A percentile compares a stretch with the other conserved stretches of the same genome.
phyloP scores from a whole-genome alignment of 2,329 filamentous ascomycete genomes.

The Sporothrix euskadiensis region DNA sequence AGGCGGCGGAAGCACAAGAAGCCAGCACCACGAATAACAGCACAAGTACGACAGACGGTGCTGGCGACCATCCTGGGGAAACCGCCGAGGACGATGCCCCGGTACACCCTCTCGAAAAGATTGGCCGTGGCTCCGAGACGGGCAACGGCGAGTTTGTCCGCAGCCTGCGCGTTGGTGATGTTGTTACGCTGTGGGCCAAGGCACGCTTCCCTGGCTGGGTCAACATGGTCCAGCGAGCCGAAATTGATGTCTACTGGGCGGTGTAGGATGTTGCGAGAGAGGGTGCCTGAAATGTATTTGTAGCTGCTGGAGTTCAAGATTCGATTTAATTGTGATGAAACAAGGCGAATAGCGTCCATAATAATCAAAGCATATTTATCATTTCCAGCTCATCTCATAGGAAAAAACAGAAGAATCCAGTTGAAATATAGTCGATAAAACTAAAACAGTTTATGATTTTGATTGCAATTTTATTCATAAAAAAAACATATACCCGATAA shows the following conservation, averaged over 20 bases:
- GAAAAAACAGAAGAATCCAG: too few species aligned
- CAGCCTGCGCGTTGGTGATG: slow-evolving; percentile 58
- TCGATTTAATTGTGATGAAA: too few species aligned
- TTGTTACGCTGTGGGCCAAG: slow-evolving; percentile 63
- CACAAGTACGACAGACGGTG: background rate
- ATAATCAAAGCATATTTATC: too few species aligned
- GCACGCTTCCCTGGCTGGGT: slow-evolving; percentile 57
- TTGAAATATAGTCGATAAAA: too few species aligned
- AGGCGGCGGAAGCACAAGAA: background rate
- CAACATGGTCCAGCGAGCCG: slow-evolving; percentile 52
- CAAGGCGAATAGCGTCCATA: too few species aligned
- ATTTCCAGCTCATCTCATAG: too few species aligned
- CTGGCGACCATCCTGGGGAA: too few species aligned
- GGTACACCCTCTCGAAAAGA: slow-evolving; percentile 40
- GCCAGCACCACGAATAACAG: background rate
- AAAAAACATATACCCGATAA: too few species aligned
- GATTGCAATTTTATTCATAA: too few species aligned
- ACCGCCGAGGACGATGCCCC: background rate
- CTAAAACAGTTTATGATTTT: too few species aligned
- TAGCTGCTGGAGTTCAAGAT: too few species aligned
- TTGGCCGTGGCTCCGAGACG: slow-evolving; percentile 54
- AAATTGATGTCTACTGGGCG: slow-evolving; percentile 61
- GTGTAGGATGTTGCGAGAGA: slow-evolving; percentile 35
- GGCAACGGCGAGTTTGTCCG: slow-evolving; percentile 58
- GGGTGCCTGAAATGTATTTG: too few species aligned